Conservation (phyloP, 2,329 filamentous ascomycete species). For the Pseudonectria buxi region DNA sequence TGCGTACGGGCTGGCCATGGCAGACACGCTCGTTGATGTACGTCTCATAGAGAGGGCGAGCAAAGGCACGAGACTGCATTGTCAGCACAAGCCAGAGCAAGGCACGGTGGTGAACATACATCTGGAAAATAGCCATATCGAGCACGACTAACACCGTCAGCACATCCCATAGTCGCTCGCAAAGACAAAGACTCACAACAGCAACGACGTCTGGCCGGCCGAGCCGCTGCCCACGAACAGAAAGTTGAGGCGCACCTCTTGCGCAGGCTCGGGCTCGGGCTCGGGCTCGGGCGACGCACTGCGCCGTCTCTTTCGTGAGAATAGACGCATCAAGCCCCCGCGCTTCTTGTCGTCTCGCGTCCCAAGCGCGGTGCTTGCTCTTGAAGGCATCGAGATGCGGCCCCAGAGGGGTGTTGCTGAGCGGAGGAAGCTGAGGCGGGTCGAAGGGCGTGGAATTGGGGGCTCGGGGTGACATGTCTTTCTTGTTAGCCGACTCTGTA, state of each 20-base stretch:
- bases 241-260: slow-evolving; percentile 27
- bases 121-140: slow-evolving; percentile 33
- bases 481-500: too few species aligned
- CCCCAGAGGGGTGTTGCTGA: slow-evolving; percentile 20
- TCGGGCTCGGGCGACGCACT: slow-evolving; percentile 8
- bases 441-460: slow-evolving; percentile 14
- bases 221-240: slow-evolving; percentile 29
- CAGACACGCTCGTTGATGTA: slow-evolving; percentile 24
- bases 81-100: slow-evolving; percentile 3
- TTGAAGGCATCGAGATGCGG: slow-evolving; percentile 7
- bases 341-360: slow-evolving; percentile 8
- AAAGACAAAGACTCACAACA: slow-evolving; percentile 26
- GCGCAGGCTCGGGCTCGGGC: too few species aligned
- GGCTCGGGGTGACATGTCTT: slow-evolving; percentile 19
- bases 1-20: slow-evolving; percentile 17
- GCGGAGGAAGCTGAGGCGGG: slow-evolving; percentile 23
- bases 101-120: slow-evolving; percentile 16
- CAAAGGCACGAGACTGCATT: slow-evolving; percentile 25
- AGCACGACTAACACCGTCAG: slow-evolving; percentile 23
- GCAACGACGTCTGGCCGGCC: slow-evolving; percentile 31
- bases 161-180: too few species aligned
- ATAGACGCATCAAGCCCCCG: slow-evolving; percentile 15
- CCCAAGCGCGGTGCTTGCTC: slow-evolving; percentile 11
- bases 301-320: slow-evolving; percentile 21
- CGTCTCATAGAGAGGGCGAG: slow-evolving; percentile 29